Evolutionary conservation across 768 basidiomycete genomes (phyloP).

Genomic region (Termitomyces sp.): DNA sequence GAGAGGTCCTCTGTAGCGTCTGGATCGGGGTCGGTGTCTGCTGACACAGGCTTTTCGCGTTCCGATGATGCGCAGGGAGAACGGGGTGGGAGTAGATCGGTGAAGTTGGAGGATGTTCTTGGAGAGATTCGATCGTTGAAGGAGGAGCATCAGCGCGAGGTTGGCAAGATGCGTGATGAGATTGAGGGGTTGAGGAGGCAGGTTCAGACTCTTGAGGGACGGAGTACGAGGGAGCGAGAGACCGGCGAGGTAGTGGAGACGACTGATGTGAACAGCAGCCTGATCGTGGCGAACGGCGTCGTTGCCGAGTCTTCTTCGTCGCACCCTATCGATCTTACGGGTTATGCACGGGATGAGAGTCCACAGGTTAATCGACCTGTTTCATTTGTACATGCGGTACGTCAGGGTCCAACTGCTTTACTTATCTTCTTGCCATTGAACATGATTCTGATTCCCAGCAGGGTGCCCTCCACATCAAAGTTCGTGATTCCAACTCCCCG

Average conservation of each 20-base stretch:
- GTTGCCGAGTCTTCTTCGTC: neutral
- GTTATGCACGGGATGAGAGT: neutral
- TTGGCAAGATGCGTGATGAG: slow-evolving; percentile 7
- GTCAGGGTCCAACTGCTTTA: neutral
- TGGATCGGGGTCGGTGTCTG: neutral
- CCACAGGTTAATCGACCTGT: neutral
- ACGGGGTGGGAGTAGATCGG: neutral
- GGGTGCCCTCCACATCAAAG: neutral
- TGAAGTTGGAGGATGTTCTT: neutral
- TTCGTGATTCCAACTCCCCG: neutral
- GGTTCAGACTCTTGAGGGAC: slow-evolving; percentile 1
- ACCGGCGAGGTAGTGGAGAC: neutral
- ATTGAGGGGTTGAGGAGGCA: slow-evolving; percentile 9
- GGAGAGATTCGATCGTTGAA: neutral
- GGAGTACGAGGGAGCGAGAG: neutral
- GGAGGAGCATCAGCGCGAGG: slow-evolving; percentile 2
- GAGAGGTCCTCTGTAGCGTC: neutral
- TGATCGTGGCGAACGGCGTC: neutral
- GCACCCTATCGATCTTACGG: neutral
- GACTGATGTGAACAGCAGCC: neutral
- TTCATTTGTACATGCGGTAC: neutral
- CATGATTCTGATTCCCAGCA: neutral
- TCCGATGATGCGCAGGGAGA: neutral
- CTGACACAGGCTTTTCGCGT: neutral
- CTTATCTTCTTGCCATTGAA: neutral